Base-by-base conservation (phyloP, 1,139 yeast species). In the Lodderomyces elongisporus region DNA sequence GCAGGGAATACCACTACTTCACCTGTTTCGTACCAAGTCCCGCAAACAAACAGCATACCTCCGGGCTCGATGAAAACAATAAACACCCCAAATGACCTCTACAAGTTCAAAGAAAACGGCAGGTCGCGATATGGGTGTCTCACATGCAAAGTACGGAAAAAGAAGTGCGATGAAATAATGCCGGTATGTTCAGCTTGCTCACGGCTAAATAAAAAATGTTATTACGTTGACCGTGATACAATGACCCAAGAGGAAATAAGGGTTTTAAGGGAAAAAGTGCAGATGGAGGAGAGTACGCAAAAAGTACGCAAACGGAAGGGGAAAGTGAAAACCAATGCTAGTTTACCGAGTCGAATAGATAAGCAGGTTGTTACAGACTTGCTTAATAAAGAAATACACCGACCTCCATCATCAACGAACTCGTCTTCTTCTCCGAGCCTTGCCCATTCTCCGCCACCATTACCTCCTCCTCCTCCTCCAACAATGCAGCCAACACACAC, bases 91-190 rank as follows among this genome's bases (percentile, higher is more conserved):
- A 34, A 32, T 4, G 47, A 43, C 29, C 39, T 40, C 22, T 31
- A 36, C 30, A 37, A 36, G 27, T 36, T 38, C 34, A 39, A 40
- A 35, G 34, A 40, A 12, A 28, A 43, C 13, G 47, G 43, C 40
- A 50, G 78, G 35, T 70, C 80, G 2, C 64, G 66, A 43, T 65
- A 64, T 43, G 91, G 91, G 0, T 82, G 91, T 51, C 56, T 79
- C 29, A 79, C 88, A 0, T 82, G 91, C 47, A 75, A 85, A 39
- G 66, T 71, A 30, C 58, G 91, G 27, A 82, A 82, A 63, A 82
- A 82, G 54, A 74, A 85, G 44, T 82, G 91, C 47, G 77, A 81
- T 47, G 91, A 82, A 49, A 52, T 52, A 1, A 66, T 65, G 37
- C 91, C 91, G 2, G 48, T 51, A 3, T 82, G 91, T 48, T 51